Evolutionary conservation across 169 alveolate species (phyloP).

Genomic region (Perkinsus olseni): DNA sequence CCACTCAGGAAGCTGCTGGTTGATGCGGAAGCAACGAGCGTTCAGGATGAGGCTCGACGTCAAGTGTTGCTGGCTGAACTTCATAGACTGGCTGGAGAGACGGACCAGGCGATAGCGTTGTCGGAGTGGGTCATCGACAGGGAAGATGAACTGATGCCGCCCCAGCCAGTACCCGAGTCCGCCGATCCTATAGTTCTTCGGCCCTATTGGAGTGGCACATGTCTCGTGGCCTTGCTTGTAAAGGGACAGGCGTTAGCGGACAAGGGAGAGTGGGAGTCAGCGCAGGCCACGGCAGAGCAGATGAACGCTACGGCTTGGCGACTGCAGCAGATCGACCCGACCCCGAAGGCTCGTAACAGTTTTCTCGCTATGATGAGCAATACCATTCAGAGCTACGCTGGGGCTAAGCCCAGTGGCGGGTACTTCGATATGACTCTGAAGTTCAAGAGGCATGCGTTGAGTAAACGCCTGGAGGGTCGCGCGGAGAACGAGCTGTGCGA

Average conservation of each 20-base stretch:
- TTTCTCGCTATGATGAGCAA: background rate
- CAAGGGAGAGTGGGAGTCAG: background rate
- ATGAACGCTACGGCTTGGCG: background rate
- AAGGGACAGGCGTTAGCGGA: background rate
- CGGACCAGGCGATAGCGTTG: background rate
- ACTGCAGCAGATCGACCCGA: background rate
- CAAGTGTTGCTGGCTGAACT: background rate
- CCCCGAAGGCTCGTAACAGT: background rate
- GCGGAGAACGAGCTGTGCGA: background rate
- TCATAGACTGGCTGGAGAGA: background rate
- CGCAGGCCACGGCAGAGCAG: background rate
- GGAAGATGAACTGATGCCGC: background rate
- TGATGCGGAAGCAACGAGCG: background rate
- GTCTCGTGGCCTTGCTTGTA: background rate
- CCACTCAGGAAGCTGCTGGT: background rate
- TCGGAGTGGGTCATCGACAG: background rate
- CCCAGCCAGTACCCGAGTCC: background rate
- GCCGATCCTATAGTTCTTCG: background rate
- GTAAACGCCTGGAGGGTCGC: background rate
- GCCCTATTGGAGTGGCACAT: background rate
- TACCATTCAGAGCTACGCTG: background rate
- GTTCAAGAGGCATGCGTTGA: background rate
- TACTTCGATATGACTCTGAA: background rate
- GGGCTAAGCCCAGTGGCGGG: constrained; percentile 1
- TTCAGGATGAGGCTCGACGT: background rate